phyloP scores from a whole-genome alignment of 768 basidiomycete genomes.

The Dioszegia aurantiaca region DNA sequence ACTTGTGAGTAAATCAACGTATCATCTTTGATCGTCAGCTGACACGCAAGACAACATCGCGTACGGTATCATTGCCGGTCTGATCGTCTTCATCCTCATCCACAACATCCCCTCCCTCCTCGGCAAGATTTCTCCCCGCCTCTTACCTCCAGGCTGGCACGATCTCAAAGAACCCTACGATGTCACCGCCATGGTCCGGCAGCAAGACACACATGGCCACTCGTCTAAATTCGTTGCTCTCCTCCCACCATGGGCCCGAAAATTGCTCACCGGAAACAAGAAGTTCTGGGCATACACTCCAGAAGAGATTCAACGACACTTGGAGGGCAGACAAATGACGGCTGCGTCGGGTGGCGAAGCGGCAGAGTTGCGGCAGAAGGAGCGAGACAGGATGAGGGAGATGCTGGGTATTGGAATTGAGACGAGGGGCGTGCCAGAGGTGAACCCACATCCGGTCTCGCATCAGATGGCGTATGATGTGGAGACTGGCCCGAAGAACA shows the following conservation, averaged over 20 bases:
- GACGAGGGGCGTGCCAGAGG: constrained; percentile 13
- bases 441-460: constrained; percentile 1
- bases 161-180: constrained; percentile 45
- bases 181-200: constrained; percentile 34
- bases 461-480: constrained; percentile 8
- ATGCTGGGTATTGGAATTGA: constrained; percentile 22
- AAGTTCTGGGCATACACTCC: constrained; percentile 43
- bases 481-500: neutral
- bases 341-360: constrained; percentile 28
- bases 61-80: constrained; percentile 80
- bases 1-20: constrained; percentile 31
- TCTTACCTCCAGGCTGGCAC: constrained; percentile 44
- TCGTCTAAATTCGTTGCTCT: constrained; percentile 24
- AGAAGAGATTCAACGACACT: constrained; percentile 37
- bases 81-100: constrained; percentile 67
- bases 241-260: constrained; percentile 43
- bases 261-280: constrained; percentile 34
- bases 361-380: constrained; percentile 34
- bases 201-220: constrained; percentile 26
- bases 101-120: constrained; percentile 67
- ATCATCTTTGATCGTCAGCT: constrained; percentile 31
- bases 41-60: constrained; percentile 63
- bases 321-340: constrained; percentile 38
- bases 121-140: constrained; percentile 56
- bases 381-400: constrained; percentile 38